Evolutionary conservation across 352 stramenopile genomes (phyloP).

Genomic region (Phytophthora hybrid): DNA sequence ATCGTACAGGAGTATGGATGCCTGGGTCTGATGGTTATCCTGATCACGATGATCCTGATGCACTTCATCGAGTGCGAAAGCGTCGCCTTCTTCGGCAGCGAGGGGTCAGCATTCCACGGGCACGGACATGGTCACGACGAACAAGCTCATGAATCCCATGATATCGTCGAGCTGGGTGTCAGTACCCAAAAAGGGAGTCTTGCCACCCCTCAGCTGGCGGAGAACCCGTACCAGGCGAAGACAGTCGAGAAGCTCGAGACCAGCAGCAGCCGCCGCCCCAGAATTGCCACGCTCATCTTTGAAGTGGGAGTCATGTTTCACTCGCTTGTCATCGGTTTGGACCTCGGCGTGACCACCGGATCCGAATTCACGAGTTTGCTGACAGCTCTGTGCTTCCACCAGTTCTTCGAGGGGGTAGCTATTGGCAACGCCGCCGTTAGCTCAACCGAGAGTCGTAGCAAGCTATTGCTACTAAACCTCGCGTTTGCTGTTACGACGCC

Average conservation of each 20-base stretch:
- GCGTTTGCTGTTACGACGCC: slow-evolving; percentile 68
- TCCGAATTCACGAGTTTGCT: slow-evolving; percentile 69
- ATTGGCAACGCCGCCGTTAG: slow-evolving; percentile 54
- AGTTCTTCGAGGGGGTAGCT: slow-evolving; percentile 80
- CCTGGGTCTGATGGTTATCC: slow-evolving; percentile 50
- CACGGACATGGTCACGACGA: slow-evolving; percentile 17
- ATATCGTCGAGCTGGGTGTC: not conserved
- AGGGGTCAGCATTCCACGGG: slow-evolving; percentile 11
- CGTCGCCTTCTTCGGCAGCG: slow-evolving; percentile 42
- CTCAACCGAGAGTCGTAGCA: slow-evolving; percentile 46
- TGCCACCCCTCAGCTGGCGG: not conserved
- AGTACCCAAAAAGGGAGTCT: slow-evolving; percentile 2
- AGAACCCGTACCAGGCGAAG: slow-evolving; percentile 8
- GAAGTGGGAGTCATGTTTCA: slow-evolving; percentile 67
- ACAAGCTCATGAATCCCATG: not conserved
- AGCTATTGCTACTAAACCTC: slow-evolving; percentile 55
- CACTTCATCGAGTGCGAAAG: slow-evolving; percentile 62
- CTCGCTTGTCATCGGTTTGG: slow-evolving; percentile 72
- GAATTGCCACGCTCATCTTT: slow-evolving; percentile 62
- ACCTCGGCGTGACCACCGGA: slow-evolving; percentile 61
- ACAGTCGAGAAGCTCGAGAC: slow-evolving; percentile 1
- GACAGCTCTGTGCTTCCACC: slow-evolving; percentile 73
- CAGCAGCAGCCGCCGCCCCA: slow-evolving; percentile 20
- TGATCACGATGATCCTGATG: slow-evolving; percentile 59
- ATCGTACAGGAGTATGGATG: slow-evolving; percentile 56